Conservation (phyloP, 169 alveolate species). For the Cardiosporidium cionae region DNA sequence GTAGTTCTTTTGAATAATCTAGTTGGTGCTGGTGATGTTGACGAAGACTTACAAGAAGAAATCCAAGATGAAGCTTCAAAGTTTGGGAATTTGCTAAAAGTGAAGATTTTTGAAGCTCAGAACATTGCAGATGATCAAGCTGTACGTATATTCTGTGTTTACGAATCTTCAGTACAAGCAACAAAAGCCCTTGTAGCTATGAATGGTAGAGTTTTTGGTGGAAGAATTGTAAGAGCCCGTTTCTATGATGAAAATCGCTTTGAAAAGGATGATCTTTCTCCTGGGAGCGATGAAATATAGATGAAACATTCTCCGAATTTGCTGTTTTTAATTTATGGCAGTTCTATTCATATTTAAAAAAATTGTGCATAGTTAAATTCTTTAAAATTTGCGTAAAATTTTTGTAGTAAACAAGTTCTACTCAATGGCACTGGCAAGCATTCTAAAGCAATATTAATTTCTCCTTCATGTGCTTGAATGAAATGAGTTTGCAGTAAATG, state of each 20-base stretch:
- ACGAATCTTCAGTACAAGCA: conserved; percentile 51
- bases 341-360: too few species aligned
- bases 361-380: too few species aligned
- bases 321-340: too few species aligned
- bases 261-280: conserved; percentile 21
- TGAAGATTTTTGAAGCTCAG: conserved; percentile 37
- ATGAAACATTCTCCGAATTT: too few species aligned
- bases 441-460: too few species aligned
- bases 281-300: conserved; percentile 28
- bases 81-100: conserved; percentile 51
- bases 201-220: conserved; percentile 55
- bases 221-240: conserved; percentile 50
- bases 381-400: too few species aligned
- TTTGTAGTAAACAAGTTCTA: too few species aligned
- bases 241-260: conserved; percentile 42
- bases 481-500: too few species aligned
- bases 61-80: conserved; percentile 58
- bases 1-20: conserved; percentile 34
- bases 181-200: conserved; percentile 45
- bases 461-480: too few species aligned
- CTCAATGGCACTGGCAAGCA: too few species aligned
- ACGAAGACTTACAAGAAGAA: conserved; percentile 49
- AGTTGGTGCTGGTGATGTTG: conserved; percentile 52
- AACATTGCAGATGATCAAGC: conserved; percentile 48
- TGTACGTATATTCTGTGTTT: conserved; percentile 54